A percentile compares a stretch with the other conserved stretches of the same genome.
Evolutionary conservation across 2,329 filamentous ascomycete species (phyloP).

Genomic region (Sarocladium oryzae): DNA sequence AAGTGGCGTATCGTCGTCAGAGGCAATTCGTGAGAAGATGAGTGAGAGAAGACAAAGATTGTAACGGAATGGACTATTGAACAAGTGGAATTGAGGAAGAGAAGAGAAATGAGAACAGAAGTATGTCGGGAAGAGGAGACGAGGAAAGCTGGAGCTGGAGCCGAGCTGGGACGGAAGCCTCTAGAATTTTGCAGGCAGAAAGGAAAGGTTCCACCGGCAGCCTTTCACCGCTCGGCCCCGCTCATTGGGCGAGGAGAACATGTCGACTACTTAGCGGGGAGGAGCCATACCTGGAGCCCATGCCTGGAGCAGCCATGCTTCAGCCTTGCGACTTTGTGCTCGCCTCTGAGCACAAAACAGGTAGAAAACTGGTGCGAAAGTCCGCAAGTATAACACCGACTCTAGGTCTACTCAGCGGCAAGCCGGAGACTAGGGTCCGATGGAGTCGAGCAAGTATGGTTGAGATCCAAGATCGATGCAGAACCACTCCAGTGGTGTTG

Average conservation of each 20-base stretch:
- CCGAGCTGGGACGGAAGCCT: slow-evolving; percentile 4
- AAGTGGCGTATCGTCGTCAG: background rate
- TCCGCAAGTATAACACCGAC: no score
- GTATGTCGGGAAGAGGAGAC: background rate
- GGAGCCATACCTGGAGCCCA: no score
- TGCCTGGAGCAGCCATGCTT: background rate
- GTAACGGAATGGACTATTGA: background rate
- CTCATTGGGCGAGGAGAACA: background rate
- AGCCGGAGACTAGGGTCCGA: no score
- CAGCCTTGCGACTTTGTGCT: background rate
- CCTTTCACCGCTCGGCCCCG: slow-evolving; percentile 7
- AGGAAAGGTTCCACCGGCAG: slow-evolving; percentile 1
- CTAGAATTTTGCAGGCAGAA: slow-evolving; percentile 9
- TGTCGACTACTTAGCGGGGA: background rate
- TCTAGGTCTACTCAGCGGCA: no score
- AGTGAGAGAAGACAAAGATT: background rate
- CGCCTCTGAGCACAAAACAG: no score
- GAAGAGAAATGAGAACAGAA: background rate
- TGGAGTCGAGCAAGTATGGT: no score
- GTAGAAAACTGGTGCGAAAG: no score
- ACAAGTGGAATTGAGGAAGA: background rate
- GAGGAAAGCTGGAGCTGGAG: slow-evolving; percentile 4
- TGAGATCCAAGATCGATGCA: no score
- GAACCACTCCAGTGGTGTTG: no score
- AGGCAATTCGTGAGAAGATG: background rate